A percentile compares a stretch with the other conserved stretches of the same genome.
These are phyloP conservation scores for Ophiostoma perfectum DNA, from an alignment of 2,329 filamentous ascomycete genomes.

Conservation along the genomic window DNA sequence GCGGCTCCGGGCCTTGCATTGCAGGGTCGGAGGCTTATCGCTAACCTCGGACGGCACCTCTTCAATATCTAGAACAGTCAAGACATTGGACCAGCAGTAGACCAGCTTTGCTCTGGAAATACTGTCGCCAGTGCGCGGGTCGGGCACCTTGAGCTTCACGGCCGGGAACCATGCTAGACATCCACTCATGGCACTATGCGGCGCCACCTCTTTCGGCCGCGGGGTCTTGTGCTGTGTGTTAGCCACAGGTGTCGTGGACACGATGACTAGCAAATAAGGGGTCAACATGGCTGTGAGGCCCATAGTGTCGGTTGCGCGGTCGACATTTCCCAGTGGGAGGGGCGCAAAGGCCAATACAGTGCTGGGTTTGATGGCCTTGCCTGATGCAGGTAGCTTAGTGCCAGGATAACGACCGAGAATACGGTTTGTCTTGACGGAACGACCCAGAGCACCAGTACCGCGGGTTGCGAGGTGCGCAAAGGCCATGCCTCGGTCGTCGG, in stretches of 20 bases:
- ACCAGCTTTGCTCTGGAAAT: slow-evolving; percentile 80
- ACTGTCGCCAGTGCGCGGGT: slow-evolving; percentile 60
- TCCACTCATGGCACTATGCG: slow-evolving; percentile 87
- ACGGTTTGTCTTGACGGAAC: slow-evolving; percentile 81
- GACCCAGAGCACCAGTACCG: slow-evolving; percentile 78
- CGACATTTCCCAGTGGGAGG: slow-evolving; percentile 87
- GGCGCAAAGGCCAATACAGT: slow-evolving; percentile 90
- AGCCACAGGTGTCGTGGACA: slow-evolving; percentile 92
- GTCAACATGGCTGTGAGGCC: slow-evolving; percentile 93
- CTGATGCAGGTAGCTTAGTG: slow-evolving; percentile 46
- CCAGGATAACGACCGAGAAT: slow-evolving; percentile 89
- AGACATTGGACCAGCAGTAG: slow-evolving; percentile 98
- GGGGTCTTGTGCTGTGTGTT: slow-evolving; percentile 94
- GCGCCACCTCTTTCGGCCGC: slow-evolving; percentile 81
- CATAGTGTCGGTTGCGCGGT: slow-evolving; percentile 78
- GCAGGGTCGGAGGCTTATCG: slow-evolving; percentile 71
- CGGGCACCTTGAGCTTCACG: slow-evolving; percentile 77
- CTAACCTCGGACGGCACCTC: slow-evolving; percentile 61
- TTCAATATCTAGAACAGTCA: slow-evolving; percentile 86
- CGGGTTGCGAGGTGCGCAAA: slow-evolving; percentile 94
- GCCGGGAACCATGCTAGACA: slow-evolving; percentile 97
- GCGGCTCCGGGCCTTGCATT: slow-evolving; percentile 75
- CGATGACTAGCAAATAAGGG: slow-evolving; percentile 90
- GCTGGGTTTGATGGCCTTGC: slow-evolving; percentile 75
- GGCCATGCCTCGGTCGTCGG: slow-evolving; percentile 92